Evolutionary conservation across 208 protist genomes (phyloP).

Genomic region (Phytomonas sp.): DNA sequence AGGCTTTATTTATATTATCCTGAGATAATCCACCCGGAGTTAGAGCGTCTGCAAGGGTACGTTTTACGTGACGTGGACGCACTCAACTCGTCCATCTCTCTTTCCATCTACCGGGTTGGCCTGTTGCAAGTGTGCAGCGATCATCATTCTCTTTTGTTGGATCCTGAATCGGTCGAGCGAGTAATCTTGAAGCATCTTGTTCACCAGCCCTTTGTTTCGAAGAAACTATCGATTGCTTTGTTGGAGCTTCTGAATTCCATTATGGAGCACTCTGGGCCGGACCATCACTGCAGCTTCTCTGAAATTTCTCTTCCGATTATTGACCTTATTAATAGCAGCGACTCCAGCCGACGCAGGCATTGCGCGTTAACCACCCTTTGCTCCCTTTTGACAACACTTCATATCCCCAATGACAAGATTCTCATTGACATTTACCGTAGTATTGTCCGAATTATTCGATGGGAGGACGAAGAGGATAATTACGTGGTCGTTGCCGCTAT

Average conservation of each 20-base stretch:
- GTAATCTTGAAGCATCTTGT: constrained; percentile 55
- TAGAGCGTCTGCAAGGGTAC: constrained; percentile 68
- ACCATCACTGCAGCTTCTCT: constrained; percentile 46
- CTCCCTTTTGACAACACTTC: constrained; percentile 66
- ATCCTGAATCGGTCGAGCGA: constrained; percentile 44
- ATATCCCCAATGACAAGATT: constrained; percentile 32
- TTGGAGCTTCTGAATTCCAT: constrained; percentile 63
- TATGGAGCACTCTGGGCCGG: constrained; percentile 51
- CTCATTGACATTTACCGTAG: constrained; percentile 61
- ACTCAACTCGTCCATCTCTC: constrained; percentile 69
- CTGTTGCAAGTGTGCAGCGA: constrained; percentile 64
- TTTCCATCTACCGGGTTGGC: constrained; percentile 47
- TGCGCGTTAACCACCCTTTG: constrained; percentile 69
- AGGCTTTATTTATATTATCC: constrained; percentile 64
- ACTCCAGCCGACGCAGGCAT: constrained; percentile 55
- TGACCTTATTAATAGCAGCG: constrained; percentile 57
- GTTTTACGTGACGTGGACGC: constrained; percentile 76
- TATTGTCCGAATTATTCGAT: constrained; percentile 68
- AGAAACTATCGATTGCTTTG: constrained; percentile 56
- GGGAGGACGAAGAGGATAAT: constrained; percentile 68
- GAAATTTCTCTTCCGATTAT: constrained; percentile 51
- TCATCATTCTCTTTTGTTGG: constrained; percentile 56
- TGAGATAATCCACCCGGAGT: constrained; percentile 54
- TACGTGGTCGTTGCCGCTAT: constrained; percentile 56
- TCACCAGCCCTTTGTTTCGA: constrained; percentile 66